Evolutionary conservation across 352 stramenopile genomes (phyloP).

Genomic region (Pythium monospermum): DNA sequence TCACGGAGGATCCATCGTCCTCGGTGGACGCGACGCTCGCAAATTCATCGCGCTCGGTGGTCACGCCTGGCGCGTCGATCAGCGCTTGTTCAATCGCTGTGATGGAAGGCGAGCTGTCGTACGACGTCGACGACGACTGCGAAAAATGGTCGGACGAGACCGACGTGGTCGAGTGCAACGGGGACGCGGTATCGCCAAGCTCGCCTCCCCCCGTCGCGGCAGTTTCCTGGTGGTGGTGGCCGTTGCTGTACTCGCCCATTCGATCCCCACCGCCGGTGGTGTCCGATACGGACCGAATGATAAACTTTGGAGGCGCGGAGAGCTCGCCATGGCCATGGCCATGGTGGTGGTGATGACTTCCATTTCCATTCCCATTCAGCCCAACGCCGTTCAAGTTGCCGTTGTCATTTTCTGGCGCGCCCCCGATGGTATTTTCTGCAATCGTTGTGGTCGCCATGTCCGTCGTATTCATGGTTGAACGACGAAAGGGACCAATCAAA

Average conservation of each 20-base stretch:
- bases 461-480: too few relatives aligned
- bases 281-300: constrained; percentile 22
- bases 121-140: constrained; percentile 42
- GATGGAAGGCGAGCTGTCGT: constrained; percentile 36
- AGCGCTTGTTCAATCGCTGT: constrained; percentile 35
- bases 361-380: not conserved
- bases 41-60: constrained; percentile 28
- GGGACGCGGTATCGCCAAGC: not conserved
- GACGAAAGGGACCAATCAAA: too few relatives aligned
- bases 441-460: too few relatives aligned
- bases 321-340: constrained; percentile 1
- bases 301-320: constrained; percentile 18
- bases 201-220: not conserved
- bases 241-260: constrained; percentile 15
- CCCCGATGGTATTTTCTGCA: too few relatives aligned
- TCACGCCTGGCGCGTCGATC: constrained; percentile 26
- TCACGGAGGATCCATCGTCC: too few relatives aligned
- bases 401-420: too few relatives aligned
- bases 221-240: not conserved
- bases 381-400: too few relatives aligned
- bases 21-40: constrained; percentile 16
- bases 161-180: constrained; percentile 12
- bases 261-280: constrained; percentile 9
- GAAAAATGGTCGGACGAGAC: constrained; percentile 34
- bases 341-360: not conserved